Evolutionary conservation across 2,329 filamentous ascomycete genomes (phyloP).

Genomic region (Zymoseptoria crescenta): DNA sequence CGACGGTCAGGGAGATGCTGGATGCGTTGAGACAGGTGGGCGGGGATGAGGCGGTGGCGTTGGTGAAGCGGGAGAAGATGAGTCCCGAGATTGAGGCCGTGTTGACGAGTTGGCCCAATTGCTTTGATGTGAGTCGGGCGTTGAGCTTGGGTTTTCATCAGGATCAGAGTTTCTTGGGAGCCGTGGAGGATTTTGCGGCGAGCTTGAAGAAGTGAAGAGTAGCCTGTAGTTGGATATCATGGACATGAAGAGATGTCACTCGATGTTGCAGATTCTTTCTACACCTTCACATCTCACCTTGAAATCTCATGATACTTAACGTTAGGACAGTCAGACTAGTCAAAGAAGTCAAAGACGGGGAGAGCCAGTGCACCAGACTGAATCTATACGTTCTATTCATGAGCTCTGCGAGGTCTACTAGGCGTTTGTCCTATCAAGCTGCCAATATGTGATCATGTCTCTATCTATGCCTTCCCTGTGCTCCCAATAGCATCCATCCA

Average conservation of each 20-base stretch:
- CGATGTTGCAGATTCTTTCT: neutral
- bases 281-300: neutral
- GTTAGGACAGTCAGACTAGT: no score
- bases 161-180: constrained; percentile 42
- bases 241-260: neutral
- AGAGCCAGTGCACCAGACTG: neutral
- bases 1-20: constrained; percentile 50
- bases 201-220: constrained; percentile 22
- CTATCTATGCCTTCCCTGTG: constrained; percentile 14
- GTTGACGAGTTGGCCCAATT: constrained; percentile 49
- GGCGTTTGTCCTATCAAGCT: neutral
- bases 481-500: constrained; percentile 42
- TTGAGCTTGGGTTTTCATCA: constrained; percentile 44
- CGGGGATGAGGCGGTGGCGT: constrained; percentile 43
- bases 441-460: neutral
- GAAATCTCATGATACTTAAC: no score
- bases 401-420: neutral
- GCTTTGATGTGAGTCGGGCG: constrained; percentile 50
- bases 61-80: constrained; percentile 46
- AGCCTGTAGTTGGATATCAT: neutral
- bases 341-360: no score
- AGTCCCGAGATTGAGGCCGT: constrained; percentile 46
- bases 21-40: constrained; percentile 49
- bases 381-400: neutral
- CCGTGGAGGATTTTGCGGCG: constrained; percentile 38